Percentiles rank a stretch among this genome's conserved stretches.
These are phyloP conservation scores for Leptomonas seymouri DNA, from an alignment of 208 protist species.

Conservation along the genomic window DNA sequence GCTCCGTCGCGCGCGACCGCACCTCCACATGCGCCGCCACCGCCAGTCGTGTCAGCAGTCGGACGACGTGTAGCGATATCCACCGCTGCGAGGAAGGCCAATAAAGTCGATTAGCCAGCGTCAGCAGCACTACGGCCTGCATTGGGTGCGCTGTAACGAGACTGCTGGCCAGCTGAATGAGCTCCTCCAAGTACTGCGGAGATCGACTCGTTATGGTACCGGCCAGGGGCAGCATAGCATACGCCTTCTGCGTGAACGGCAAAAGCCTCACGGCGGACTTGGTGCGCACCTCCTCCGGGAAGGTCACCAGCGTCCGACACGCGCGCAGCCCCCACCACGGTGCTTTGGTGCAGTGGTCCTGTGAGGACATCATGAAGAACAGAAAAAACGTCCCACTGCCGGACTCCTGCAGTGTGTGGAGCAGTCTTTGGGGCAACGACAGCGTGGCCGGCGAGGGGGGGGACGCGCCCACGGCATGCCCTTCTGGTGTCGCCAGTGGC, in stretches of 20 bases:
- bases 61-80: conserved; percentile 13
- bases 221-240: neutral
- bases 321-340: conserved; percentile 10
- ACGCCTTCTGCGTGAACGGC: conserved; percentile 9
- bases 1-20: conserved; percentile 17
- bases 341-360: neutral
- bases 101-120: conserved; percentile 14
- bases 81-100: conserved; percentile 21
- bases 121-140: conserved; percentile 22
- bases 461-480: neutral
- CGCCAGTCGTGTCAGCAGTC: conserved; percentile 13
- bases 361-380: neutral
- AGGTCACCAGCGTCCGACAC: conserved; percentile 17
- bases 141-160: conserved; percentile 24
- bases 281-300: conserved; percentile 29
- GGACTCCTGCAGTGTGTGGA: conserved; percentile 23
- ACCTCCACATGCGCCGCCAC: conserved; percentile 13
- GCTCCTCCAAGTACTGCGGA: conserved; percentile 7
- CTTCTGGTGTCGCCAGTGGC: neutral
- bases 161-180: conserved; percentile 25
- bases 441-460: neutral
- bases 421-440: neutral
- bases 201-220: conserved; percentile 12
- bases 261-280: conserved; percentile 1
- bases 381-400: conserved; percentile 13